phyloP scores from a whole-genome alignment of 805 yeast genomes.

The Limtongia smithiae region DNA sequence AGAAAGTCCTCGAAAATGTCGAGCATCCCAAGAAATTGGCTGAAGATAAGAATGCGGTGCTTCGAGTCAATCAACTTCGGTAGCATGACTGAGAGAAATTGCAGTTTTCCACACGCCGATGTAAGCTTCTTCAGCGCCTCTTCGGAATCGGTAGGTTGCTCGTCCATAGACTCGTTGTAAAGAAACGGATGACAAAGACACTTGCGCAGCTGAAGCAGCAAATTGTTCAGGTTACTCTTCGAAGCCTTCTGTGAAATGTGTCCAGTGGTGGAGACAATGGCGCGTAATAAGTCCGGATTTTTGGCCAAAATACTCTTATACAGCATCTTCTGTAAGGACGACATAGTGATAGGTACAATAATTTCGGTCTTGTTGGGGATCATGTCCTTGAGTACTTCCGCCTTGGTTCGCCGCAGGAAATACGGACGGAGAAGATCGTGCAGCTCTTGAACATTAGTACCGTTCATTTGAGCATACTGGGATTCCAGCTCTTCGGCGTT shows the following conservation, averaged over 20 bases:
- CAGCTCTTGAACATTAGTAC: conserved; percentile 74
- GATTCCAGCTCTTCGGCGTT: conserved; percentile 80
- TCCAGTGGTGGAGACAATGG: conserved; percentile 41
- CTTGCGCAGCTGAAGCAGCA: conserved; percentile 79
- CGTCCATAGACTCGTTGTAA: conserved; percentile 72
- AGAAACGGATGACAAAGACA: conserved; percentile 87
- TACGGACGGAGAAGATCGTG: conserved; percentile 81
- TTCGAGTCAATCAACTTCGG: conserved; percentile 42
- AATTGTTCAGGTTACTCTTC: conserved; percentile 54
- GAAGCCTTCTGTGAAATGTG: conserved; percentile 43
- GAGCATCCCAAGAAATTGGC: conserved; percentile 76
- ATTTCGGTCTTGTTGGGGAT: conserved; percentile 88
- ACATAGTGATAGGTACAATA: conserved; percentile 65
- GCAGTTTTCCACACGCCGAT: conserved; percentile 79
- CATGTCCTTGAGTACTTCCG: conserved; percentile 60
- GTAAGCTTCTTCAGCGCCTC: conserved; percentile 61
- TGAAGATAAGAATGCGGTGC: conserved; percentile 74
- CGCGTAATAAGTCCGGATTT: conserved; percentile 61
- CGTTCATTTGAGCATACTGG: conserved; percentile 83
- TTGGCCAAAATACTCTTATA: conserved; percentile 56
- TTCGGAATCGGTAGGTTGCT: conserved; percentile 56
- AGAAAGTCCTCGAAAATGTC: conserved; percentile 79
- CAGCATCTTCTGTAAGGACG: conserved; percentile 58
- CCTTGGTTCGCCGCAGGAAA: conserved; percentile 74
- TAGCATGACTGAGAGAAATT: conserved; percentile 54